Evolutionary conservation across 2,329 filamentous ascomycete genomes (phyloP), one percentile per base, ranked within the genome.

Genomic region (Orbilia quercus): DNA sequence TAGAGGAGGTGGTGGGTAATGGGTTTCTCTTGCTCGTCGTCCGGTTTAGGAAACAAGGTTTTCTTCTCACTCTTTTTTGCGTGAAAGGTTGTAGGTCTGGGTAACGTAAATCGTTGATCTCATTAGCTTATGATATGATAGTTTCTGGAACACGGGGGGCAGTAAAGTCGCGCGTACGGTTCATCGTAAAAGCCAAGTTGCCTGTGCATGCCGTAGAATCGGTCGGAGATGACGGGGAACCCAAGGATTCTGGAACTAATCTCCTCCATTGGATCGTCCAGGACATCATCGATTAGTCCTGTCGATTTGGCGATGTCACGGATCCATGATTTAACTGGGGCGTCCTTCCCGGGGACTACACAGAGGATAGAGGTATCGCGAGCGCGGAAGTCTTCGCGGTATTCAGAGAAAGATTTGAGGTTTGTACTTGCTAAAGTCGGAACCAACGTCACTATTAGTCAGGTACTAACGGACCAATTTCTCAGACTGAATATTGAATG

Each of bases 191-290:
- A 73, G 11, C 69, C 69, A 11, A 73, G 20, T 12, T 23, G 38
- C 20, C 66, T 22, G 36, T 66, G 54, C 1, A 66, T 6, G 4
- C 23, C 36, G 47, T 66, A 66, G 18, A 50, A 23, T 9, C 38
- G 59, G 44, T 73, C 69, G 4, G 69, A 38, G 16, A 73, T 66
- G 4, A 73, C 69, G 1, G 69, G 69, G 12, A 62, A 66, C n/a
- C 69, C 60, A 0, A 66, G 38, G 6, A 55, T 23, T 9, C 40
- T 59, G 11, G 42, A 36, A 14, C 47, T 50, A 11, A 60, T 31
- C 16, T 40, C 23, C 2, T 40, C 48, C 3, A 38, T 18, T 1
- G 36, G 38, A 2, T 54, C 44, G n/a, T 20, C 7, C 1, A 42
- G 12, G 7, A 53, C 28, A 18, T 73, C 69, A 2, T 55, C 14